phyloP scores from a whole-genome alignment of 208 protist species.

The Crithidia fasciculata region DNA sequence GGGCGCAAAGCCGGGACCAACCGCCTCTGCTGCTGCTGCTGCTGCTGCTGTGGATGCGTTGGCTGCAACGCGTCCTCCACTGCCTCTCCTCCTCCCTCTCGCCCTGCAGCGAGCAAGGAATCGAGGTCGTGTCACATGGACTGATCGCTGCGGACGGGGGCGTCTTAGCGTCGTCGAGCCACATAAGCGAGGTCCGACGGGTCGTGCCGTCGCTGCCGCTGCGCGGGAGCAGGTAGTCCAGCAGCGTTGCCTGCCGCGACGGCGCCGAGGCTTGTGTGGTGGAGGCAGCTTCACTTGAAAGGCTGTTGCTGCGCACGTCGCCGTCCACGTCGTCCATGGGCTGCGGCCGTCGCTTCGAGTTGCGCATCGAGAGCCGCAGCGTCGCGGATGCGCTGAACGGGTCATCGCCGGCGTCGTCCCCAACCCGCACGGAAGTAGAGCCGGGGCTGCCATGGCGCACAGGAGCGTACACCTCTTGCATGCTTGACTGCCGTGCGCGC shows the following conservation, averaged over 20 bases:
- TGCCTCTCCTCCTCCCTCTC: not conserved
- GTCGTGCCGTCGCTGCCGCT: not conserved
- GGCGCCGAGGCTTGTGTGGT: not conserved
- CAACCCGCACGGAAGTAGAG: too few relatives aligned
- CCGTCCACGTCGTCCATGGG: not conserved
- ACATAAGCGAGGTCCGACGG: slow-evolving; percentile 12
- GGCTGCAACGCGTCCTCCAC: not conserved
- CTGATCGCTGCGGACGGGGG: not conserved
- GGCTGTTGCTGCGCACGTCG: not conserved
- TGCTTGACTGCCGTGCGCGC: slow-evolving; percentile 33
- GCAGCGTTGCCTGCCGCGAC: slow-evolving; percentile 2
- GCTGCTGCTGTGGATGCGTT: not conserved
- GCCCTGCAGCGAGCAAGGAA: not conserved
- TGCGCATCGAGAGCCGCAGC: slow-evolving; percentile 21
- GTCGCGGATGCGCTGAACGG: not conserved
- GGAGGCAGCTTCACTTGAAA: not conserved
- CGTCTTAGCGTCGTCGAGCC: not conserved
- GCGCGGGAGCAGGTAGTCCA: slow-evolving; percentile 21
- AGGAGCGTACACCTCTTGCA: slow-evolving; percentile 37
- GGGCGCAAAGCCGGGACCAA: not conserved
- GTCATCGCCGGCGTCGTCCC: too few relatives aligned
- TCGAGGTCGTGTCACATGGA: not conserved
- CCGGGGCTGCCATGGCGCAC: not conserved
- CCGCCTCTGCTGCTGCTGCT: not conserved
- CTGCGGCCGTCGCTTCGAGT: not conserved